A percentile compares a stretch with the other conserved stretches of the same genome.
Conservation (phyloP, 441 rosid genomes). For the Syzygium syzygioides region DNA sequence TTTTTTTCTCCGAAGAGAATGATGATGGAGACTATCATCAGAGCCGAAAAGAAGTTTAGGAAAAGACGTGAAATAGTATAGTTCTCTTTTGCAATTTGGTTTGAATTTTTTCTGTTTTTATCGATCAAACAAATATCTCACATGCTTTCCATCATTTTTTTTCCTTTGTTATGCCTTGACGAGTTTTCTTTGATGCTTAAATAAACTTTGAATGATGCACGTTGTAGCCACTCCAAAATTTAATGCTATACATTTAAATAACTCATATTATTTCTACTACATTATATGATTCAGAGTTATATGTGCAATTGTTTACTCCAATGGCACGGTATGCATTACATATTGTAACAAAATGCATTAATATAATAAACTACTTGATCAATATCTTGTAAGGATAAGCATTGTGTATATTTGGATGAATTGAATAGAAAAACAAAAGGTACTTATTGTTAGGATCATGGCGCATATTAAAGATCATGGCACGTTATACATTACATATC, state of each 20-base stretch:
- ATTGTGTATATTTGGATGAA: neutral
- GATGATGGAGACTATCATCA: neutral
- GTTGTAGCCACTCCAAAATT: neutral
- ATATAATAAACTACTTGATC: neutral
- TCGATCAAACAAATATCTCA: neutral
- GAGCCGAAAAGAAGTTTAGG: neutral
- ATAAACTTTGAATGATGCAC: neutral
- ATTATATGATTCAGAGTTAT: neutral
- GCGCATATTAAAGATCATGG: neutral
- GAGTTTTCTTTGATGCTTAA: neutral
- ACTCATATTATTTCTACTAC: neutral
- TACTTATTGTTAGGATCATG: neutral
- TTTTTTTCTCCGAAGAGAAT: neutral
- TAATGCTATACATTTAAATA: neutral
- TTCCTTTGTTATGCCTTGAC: neutral
- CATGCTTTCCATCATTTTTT: neutral
- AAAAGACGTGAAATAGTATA: neutral
- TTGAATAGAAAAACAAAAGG: neutral
- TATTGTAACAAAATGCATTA: rapidly evolving
- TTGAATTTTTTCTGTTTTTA: neutral
- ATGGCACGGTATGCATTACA: no score
- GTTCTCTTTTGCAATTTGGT: neutral
- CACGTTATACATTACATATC: neutral
- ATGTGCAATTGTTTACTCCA: neutral
- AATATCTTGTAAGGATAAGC: neutral